Evolutionary conservation across 2,329 filamentous ascomycete genomes (phyloP).

Genomic region (Decorospora gaudefroyi): DNA sequence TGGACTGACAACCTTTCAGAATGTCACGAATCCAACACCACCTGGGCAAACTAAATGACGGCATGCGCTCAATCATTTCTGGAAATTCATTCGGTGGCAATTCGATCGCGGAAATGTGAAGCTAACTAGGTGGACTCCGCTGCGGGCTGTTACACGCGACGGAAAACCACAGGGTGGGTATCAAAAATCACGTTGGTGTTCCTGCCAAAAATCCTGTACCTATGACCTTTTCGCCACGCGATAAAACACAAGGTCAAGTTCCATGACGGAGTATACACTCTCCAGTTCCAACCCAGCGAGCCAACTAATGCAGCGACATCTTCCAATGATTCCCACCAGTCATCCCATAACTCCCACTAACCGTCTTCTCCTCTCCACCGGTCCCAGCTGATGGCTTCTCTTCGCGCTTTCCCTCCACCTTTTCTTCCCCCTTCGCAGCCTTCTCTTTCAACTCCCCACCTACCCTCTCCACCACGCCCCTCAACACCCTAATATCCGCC

Average conservation of each 20-base stretch:
- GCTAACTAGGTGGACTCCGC: no score
- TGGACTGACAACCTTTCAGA: slow-evolving; percentile 23
- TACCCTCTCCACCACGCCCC: slow-evolving; percentile 31
- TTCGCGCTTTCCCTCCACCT: slow-evolving; percentile 5
- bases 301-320: slow-evolving; percentile 29
- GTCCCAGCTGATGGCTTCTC: no score
- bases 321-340: slow-evolving; percentile 36
- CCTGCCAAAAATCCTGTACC: no score
- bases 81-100: no score
- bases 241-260: no score
- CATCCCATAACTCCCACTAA: slow-evolving; percentile 44
- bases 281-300: background rate
- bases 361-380: slow-evolving; percentile 35
- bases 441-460: slow-evolving; percentile 16
- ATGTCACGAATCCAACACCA: slow-evolving; percentile 33
- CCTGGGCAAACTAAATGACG: slow-evolving; percentile 3
- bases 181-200: no score
- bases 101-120: no score
- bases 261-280: no score
- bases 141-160: no score
- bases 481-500: slow-evolving; percentile 36
- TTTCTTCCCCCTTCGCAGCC: slow-evolving; percentile 11
- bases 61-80: background rate
- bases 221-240: no score
- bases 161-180: no score